These are phyloP conservation scores for Lophiostoma macrostomum DNA, from an alignment of 495 filamentous ascomycete genomes.

Conservation along the genomic window DNA sequence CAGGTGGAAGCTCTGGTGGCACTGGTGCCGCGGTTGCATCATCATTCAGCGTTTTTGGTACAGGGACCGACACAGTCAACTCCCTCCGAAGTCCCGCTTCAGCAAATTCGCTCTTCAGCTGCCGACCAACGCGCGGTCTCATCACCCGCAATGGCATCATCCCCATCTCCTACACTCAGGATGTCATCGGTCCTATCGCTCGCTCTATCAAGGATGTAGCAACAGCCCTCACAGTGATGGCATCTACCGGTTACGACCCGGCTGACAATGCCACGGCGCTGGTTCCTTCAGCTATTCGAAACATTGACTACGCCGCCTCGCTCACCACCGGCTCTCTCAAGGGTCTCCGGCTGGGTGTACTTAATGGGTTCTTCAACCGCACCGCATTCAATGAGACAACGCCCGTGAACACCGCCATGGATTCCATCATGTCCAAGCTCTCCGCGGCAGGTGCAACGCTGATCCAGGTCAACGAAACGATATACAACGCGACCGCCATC, in stretches of 20 bases:
- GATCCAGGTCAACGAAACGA: conserved; percentile 48
- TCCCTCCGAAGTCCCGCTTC: conserved; percentile 59
- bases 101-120: conserved; percentile 60
- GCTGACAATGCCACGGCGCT: conserved; percentile 46
- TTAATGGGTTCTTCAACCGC: conserved; percentile 52
- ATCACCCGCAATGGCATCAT: conserved; percentile 54
- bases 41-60: conserved; percentile 55
- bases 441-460: conserved; percentile 42
- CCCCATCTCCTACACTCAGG: conserved; percentile 61
- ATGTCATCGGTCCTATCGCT: conserved; percentile 59
- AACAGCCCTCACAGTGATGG: conserved; percentile 56
- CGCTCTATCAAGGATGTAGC: conserved; percentile 54
- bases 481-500: conserved; percentile 53
- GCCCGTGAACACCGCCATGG: conserved; percentile 52
- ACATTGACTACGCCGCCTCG: conserved; percentile 45
- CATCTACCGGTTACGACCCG: conserved; percentile 47
- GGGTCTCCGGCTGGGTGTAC: conserved; percentile 46
- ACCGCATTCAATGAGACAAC: conserved; percentile 47
- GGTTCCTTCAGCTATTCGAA: conserved; percentile 37
- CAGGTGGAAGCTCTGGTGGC: conserved; percentile 63
- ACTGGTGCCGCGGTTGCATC: conserved; percentile 60
- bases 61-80: conserved; percentile 65
- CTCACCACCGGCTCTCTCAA: conserved; percentile 42
- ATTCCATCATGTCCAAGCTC: conserved; percentile 37
- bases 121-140: conserved; percentile 57